phyloP scores from a whole-genome alignment of 2,329 filamentous ascomycete species.

The Triangularia verruculosa region DNA sequence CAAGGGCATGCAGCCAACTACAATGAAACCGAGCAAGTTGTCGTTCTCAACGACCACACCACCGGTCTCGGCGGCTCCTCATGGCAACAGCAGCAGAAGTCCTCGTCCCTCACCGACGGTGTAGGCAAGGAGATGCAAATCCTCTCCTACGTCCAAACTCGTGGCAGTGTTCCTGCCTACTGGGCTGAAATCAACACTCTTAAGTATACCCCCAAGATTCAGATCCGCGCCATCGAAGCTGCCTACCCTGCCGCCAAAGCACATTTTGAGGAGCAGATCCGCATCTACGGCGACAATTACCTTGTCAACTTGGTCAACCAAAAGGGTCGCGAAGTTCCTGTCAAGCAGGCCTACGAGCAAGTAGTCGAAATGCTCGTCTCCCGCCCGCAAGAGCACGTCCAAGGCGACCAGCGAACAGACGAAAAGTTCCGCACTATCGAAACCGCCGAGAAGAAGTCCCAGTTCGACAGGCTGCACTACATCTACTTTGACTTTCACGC shows the following conservation, averaged over 20 bases:
- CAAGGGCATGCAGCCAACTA: slow-evolving; percentile 96
- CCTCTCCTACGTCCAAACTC: slow-evolving; percentile 91
- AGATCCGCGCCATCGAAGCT: slow-evolving; percentile 79
- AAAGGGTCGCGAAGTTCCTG: slow-evolving; percentile 80
- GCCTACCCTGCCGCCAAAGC: slow-evolving; percentile 74
- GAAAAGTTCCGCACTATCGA: slow-evolving; percentile 84
- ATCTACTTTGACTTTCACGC: slow-evolving; percentile 98
- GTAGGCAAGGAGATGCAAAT: slow-evolving; percentile 75
- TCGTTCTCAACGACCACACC: slow-evolving; percentile 80
- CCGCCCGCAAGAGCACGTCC: slow-evolving; percentile 61
- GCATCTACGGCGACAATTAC: slow-evolving; percentile 92
- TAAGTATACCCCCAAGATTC: slow-evolving; percentile 85
- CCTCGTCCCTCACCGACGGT: slow-evolving; percentile 54
- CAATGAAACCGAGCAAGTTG: slow-evolving; percentile 94
- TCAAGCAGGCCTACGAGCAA: slow-evolving; percentile 93
- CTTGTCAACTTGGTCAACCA: slow-evolving; percentile 97
- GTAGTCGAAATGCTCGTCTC: slow-evolving; percentile 75
- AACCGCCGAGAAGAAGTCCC: slow-evolving; percentile 52
- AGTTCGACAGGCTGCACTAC: slow-evolving; percentile 84
- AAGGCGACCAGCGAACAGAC: slow-evolving; percentile 64
- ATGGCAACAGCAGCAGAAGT: slow-evolving; percentile 49
- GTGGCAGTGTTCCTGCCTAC: slow-evolving; percentile 91
- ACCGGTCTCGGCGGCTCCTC: slow-evolving; percentile 77
- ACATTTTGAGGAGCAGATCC: slow-evolving; percentile 93
- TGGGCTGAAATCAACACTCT: slow-evolving; percentile 96